phyloP scores from a whole-genome alignment of 73 alveolate genomes.

The Stentor roeselii region DNA sequence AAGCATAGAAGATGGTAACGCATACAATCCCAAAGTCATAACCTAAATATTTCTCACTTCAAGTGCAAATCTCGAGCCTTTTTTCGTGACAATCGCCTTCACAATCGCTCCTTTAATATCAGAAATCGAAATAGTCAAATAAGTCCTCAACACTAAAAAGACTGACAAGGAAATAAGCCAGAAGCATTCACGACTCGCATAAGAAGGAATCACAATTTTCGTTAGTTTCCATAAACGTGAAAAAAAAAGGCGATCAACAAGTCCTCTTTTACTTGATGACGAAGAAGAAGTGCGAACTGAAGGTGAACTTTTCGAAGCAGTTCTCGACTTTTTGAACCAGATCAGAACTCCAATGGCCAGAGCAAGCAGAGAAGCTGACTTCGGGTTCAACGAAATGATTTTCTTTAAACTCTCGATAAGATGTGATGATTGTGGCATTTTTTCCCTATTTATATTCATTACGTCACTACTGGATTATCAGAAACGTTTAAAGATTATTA shows the following conservation, averaged over 20 bases:
- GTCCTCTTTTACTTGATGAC: conserved; percentile 49
- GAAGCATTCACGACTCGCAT: background rate
- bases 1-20: conserved; percentile 86
- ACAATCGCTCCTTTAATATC: background rate
- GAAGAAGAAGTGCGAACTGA: background rate
- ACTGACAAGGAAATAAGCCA: background rate
- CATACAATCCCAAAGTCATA: conserved; percentile 33
- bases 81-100: background rate
- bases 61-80: background rate
- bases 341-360: background rate
- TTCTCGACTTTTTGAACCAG: background rate
- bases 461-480: background rate
- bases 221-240: conserved; percentile 51
- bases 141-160: background rate
- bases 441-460: background rate
- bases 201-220: conserved; percentile 3
- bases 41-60: background rate
- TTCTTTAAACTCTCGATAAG: background rate
- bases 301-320: background rate
- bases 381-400: background rate
- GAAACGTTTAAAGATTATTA: background rate
- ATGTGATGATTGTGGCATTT: background rate
- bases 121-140: background rate
- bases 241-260: conserved; percentile 72
- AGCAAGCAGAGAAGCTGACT: background rate